Percentiles rank a stretch among this genome's conserved stretches.
phyloP scores from a whole-genome alignment of 441 rosid species.

The Populus hybrid region DNA sequence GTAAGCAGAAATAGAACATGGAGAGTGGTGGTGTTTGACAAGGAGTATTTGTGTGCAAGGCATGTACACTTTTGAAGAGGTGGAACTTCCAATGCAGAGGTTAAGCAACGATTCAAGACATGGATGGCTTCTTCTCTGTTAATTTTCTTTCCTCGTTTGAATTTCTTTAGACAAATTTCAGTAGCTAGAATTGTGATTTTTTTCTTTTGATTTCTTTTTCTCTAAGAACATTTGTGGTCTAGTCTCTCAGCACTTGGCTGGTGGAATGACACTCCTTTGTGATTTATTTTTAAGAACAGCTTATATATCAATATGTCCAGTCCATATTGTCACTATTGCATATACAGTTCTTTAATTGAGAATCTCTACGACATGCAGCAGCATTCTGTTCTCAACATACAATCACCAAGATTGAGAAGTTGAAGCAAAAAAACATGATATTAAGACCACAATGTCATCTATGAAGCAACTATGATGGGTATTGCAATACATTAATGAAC shows the following conservation, averaged over 20 bases:
- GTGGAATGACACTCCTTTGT: not conserved
- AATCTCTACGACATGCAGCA: not conserved
- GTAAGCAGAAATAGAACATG: not conserved
- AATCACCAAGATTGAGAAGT: not conserved
- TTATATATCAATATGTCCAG: not conserved
- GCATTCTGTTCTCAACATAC: slow-evolving; percentile 9
- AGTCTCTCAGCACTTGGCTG: not conserved
- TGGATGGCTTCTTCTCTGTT: not conserved
- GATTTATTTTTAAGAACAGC: not conserved
- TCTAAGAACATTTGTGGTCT: not conserved
- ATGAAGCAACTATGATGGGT: not conserved
- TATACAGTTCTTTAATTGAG: not conserved
- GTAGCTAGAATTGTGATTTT: not conserved
- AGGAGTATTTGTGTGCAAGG: not conserved
- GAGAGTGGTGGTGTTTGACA: not conserved
- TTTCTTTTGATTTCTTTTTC: not conserved
- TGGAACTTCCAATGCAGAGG: not conserved
- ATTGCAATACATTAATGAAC: slow-evolving; percentile 7
- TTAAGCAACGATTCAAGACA: not conserved
- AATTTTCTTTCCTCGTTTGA: not conserved
- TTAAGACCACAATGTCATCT: not conserved
- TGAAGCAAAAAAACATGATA: not conserved
- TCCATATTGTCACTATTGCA: not conserved
- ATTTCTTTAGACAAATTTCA: not conserved
- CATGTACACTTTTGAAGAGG: not conserved